Evolutionary conservation across 1,139 yeast genomes (phyloP), one percentile per base, ranked within the genome.

Genomic region (Protomyces gravidus): DNA sequence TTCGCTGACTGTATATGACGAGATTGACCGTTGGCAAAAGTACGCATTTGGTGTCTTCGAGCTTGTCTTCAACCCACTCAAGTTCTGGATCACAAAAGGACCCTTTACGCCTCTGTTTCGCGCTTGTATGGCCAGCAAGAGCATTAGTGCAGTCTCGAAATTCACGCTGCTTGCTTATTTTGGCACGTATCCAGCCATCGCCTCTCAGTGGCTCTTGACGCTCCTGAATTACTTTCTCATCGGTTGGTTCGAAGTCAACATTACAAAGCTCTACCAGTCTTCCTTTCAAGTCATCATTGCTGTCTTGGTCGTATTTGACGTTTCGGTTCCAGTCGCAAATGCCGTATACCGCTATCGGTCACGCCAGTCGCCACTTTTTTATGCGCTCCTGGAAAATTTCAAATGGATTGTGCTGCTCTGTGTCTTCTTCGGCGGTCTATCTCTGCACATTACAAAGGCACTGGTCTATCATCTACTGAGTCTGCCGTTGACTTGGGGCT

Each of bases 21-120:
- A 63, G 46, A 50, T 63, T 19, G 62, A 63, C 36, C 63, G 64
- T 25, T 63, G 64, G 64, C 61, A 63, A 46, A 63, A 61, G 50
- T 61, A 61, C 30, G 64, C 64, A 21, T 61, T 59, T 36, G 64
- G 64, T 3, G 51, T 62, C 26, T 60, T 60, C 25, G 64, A 61
- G 56, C 60, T 61, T 23, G 50, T 61, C 55, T 63, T 62, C 46
- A 33, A 52, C 23, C 64, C 64, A 6, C 30, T 55, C 21, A 45
- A 51, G 26, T 55, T 51, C 45, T 63, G 64, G 64, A 7, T 51
- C 25, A 45, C 50, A 21, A 56, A 53, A 6, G 61, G 62, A 6
- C 46, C 63, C 5, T 63, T 63, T 40, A 63, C 64, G 23, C 64
- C 64, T 13, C 27, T 63, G 30, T 63, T 63, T 36, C 45, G 53